phyloP scores from a whole-genome alignment of 2,329 filamentous ascomycete genomes.

The Furcasterigmium furcatum region DNA sequence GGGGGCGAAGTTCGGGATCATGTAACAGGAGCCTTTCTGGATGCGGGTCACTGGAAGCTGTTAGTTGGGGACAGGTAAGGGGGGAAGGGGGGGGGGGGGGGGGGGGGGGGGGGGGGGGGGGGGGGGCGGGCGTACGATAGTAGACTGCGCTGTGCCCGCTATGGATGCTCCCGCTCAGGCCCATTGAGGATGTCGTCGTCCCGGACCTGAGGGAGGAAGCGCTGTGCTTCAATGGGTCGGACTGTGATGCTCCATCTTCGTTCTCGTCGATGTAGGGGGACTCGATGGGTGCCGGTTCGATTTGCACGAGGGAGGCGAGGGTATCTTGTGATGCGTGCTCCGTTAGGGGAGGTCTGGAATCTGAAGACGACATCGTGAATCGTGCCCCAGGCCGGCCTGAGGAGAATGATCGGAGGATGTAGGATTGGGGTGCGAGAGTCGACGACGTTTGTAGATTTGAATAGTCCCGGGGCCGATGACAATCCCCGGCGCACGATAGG shows the following conservation, averaged over 20 bases:
- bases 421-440: not conserved
- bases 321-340: slow-evolving; percentile 13
- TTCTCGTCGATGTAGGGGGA: slow-evolving; percentile 43
- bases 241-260: slow-evolving; percentile 38
- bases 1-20: slow-evolving; percentile 71
- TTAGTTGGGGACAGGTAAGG: not conserved
- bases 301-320: slow-evolving; percentile 14
- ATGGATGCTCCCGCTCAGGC: slow-evolving; percentile 50
- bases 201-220: slow-evolving; percentile 34
- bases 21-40: slow-evolving; percentile 87
- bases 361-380: not conserved
- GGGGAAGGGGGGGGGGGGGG: not conserved
- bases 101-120: not conserved
- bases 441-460: not conserved
- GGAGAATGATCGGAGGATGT: too few relatives aligned
- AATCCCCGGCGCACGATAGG: not conserved
- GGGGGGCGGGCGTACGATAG: slow-evolving; percentile 58
- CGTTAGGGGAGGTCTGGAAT: slow-evolving; percentile 4
- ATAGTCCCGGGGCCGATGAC: not conserved
- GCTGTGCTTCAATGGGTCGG: slow-evolving; percentile 24
- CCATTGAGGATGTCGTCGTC: slow-evolving; percentile 37
- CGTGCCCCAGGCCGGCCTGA: too few relatives aligned
- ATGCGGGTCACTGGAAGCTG: slow-evolving; percentile 60
- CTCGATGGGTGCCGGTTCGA: slow-evolving; percentile 46
- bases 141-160: slow-evolving; percentile 66